phyloP scores from a whole-genome alignment of 2,329 filamentous ascomycete genomes.

The Trichoderma oligosporum region DNA sequence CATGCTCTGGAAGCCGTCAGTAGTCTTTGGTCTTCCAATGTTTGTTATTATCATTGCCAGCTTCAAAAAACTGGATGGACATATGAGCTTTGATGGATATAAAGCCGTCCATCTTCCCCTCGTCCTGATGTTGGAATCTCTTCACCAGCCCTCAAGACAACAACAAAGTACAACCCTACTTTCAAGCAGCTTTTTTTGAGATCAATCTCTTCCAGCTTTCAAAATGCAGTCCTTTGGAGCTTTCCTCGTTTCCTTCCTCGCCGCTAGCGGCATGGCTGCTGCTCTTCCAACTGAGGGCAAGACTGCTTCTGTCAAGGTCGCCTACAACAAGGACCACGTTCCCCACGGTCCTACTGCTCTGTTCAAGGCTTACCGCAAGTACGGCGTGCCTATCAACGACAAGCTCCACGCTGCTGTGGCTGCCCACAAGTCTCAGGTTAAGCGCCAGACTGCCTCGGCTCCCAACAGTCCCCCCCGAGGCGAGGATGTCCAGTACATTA shows the following conservation, averaged over 20 bases:
- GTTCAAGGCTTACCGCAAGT: conserved; percentile 23
- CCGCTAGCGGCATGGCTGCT: conserved; percentile 21
- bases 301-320: conserved; percentile 16
- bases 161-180: neutral
- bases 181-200: neutral
- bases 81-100: conserved; percentile 5
- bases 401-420: conserved; percentile 16
- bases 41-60: neutral
- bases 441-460: conserved; percentile 22
- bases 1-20: conserved; percentile 8
- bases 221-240: conserved; percentile 24
- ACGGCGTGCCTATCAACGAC: conserved; percentile 15
- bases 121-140: neutral
- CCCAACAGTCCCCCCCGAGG: conserved; percentile 10
- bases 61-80: neutral
- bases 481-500: conserved; percentile 21
- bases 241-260: conserved; percentile 23
- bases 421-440: neutral
- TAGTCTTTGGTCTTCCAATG: neutral
- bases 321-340: conserved; percentile 17
- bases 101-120: conserved; percentile 6
- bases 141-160: conserved; percentile 16
- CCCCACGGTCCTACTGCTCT: conserved; percentile 20
- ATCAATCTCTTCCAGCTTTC: neutral
- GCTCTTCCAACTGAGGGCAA: conserved; percentile 18